phyloP scores from a whole-genome alignment of 805 yeast species.

The Candida odintsovae region DNA sequence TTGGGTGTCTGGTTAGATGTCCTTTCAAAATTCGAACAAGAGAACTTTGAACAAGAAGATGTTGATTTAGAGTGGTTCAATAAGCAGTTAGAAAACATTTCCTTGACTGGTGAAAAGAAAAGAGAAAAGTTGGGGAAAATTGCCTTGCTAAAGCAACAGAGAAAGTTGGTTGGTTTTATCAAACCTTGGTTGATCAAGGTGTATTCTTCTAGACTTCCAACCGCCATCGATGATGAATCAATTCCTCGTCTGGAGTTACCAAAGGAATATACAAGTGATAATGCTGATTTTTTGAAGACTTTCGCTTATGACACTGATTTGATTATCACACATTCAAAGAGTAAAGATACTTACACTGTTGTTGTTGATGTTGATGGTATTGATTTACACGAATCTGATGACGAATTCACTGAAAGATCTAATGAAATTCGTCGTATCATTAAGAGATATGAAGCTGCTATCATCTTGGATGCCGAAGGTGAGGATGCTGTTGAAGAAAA shows the following conservation, averaged over 20 bases:
- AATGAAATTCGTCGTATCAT: constrained; percentile 45
- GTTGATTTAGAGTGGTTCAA: constrained; percentile 91
- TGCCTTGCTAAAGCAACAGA: constrained; percentile 64
- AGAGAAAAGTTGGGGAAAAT: constrained; percentile 62
- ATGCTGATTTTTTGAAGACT: constrained; percentile 55
- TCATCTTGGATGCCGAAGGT: constrained; percentile 50
- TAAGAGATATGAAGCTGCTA: constrained; percentile 60
- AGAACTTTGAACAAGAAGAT: constrained; percentile 78
- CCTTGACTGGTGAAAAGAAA: constrained; percentile 64
- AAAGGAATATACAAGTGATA: constrained; percentile 29
- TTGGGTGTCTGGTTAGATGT: constrained; percentile 71
- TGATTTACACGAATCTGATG: constrained; percentile 59
- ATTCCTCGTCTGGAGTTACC: constrained; percentile 45
- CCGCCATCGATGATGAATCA: constrained; percentile 19
- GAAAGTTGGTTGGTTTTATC: constrained; percentile 55
- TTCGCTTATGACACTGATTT: constrained; percentile 65
- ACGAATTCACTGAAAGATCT: constrained; percentile 52
- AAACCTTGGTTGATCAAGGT: constrained; percentile 42
- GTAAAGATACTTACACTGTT: constrained; percentile 50
- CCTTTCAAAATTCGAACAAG: constrained; percentile 74
- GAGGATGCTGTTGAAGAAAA: constrained; percentile 42
- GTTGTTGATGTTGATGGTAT: constrained; percentile 71
- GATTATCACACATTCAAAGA: constrained; percentile 56
- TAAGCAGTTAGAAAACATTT: constrained; percentile 72
- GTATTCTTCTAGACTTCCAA: constrained; percentile 25